Base-by-base conservation (phyloP, 2,329 filamentous ascomycete species). In the Alternaria tenuissima region DNA sequence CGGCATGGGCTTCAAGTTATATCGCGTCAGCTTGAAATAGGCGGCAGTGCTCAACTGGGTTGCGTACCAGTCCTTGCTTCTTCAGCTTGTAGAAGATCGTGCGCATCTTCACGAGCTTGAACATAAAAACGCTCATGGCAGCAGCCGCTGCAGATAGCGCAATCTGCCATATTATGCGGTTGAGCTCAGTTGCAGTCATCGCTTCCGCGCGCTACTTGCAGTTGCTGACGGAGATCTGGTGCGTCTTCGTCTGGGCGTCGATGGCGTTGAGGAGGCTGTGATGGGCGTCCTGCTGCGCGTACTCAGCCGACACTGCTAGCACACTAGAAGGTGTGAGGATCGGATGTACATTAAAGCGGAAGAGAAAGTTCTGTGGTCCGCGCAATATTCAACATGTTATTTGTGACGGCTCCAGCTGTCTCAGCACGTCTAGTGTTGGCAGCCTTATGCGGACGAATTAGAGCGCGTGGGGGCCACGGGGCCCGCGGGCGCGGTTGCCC, bases 1-100 rank as follows among this genome's bases (percentile, higher is more conserved):
- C 1, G 64, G 66, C 48, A 68, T 60, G 5, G 64, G 66, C 64
- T 64, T 36, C 12, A 16, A n/a, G 0, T 4, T 4, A 1, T 16
- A 18, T 38, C 36, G 32, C 1, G 32, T 34, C 32, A 34, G 32
- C 14, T 16, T 14, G 12, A 6, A 16, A 34, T 0, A 14, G 4
- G 30, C 14, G 5, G 11, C 4, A 6, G 5, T 16, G 11, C 5
- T 34, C 32, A 3, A 3, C 5, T 7, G n/a, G 16, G 11, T 4
- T 26, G 28, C 54, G 11, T 63, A 61, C 61, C 22, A 64, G 16
- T n/a, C 55, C 53, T 49, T 63, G 58, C 24, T 60, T 61, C 39
- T 57, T 60, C 39, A 63, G 46, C 43, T 38, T 54, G 49, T 58
- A 39, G 44, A 61, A 63, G 51, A 63, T 52, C 49, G 55, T 54